Percentiles rank a stretch among this genome's conserved stretches.
These are phyloP conservation scores for Helicocarpus griseus DNA, from an alignment of 2,329 filamentous ascomycete genomes.

Conservation along the genomic window DNA sequence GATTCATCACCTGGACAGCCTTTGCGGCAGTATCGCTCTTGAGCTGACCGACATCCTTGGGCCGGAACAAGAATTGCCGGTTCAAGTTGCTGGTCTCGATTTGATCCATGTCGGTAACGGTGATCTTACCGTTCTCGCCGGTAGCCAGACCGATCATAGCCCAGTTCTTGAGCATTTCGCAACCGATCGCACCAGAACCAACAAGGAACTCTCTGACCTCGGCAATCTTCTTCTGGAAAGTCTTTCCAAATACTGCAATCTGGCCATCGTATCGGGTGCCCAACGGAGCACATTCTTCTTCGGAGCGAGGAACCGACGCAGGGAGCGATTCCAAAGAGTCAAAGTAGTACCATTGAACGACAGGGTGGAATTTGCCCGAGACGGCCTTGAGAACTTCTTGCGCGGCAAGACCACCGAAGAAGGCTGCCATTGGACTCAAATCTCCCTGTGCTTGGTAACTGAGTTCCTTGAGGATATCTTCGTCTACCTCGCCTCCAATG, in stretches of 20 bases:
- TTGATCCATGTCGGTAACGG: slow-evolving; percentile 92
- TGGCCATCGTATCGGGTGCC: slow-evolving; percentile 91
- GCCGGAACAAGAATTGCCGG: slow-evolving; percentile 88
- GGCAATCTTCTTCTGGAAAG: slow-evolving; percentile 87
- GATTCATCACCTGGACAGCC: slow-evolving; percentile 93
- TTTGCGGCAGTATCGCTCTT: slow-evolving; percentile 92
- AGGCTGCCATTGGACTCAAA: slow-evolving; percentile 81
- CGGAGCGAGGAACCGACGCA: slow-evolving; percentile 60
- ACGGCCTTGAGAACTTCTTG: slow-evolving; percentile 96
- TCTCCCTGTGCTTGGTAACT: slow-evolving; percentile 92
- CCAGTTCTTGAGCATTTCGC: slow-evolving; percentile 99
- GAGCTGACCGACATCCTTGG: slow-evolving; percentile 86
- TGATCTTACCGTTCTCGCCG: slow-evolving; percentile 80
- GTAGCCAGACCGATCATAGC: slow-evolving; percentile 94
- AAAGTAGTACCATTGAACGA: slow-evolving; percentile 93
- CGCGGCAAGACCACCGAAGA: slow-evolving; percentile 87
- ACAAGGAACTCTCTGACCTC: slow-evolving; percentile 91
- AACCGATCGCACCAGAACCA: slow-evolving; percentile 92
- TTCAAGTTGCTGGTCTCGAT: slow-evolving; percentile 99
- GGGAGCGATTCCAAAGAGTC: slow-evolving; percentile 96
- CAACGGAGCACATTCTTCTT: slow-evolving; percentile 77
- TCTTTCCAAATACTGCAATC: slow-evolving; percentile 87
- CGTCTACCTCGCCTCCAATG: slow-evolving; percentile 64
- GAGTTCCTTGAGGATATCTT: slow-evolving; percentile 85
- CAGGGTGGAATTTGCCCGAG: slow-evolving; percentile 94